These are phyloP conservation scores for Apiotrichum akiyoshidainum DNA, from an alignment of 1,284 basidiomycete genomes.

Conservation along the genomic window DNA sequence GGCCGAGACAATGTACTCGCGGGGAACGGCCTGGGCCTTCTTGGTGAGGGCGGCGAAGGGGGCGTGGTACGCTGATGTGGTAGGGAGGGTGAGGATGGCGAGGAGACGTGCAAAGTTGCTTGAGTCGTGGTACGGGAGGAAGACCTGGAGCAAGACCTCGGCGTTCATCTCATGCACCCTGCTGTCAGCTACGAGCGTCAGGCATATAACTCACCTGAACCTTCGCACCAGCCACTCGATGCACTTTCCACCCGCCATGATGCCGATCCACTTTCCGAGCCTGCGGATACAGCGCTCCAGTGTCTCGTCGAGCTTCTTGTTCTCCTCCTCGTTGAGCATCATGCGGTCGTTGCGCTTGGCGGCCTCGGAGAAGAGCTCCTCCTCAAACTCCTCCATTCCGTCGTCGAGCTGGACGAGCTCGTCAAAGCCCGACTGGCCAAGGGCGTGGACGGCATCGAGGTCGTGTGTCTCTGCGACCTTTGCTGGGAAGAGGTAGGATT, in stretches of 20 bases:
- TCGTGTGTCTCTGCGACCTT: constrained; percentile 77
- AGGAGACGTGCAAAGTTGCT: constrained; percentile 93
- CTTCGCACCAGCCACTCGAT: constrained; percentile 93
- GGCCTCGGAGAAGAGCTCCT: constrained; percentile 75
- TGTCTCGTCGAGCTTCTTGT: constrained; percentile 57
- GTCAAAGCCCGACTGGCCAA: constrained; percentile 74
- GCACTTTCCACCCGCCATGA: constrained; percentile 77
- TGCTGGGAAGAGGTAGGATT: constrained; percentile 81
- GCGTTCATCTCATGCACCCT: constrained; percentile 95
- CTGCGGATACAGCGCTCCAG: constrained; percentile 61
- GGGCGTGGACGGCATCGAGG: constrained; percentile 77
- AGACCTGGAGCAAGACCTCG: constrained; percentile 70
- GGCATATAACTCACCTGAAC: constrained; percentile 64
- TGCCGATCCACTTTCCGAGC: constrained; percentile 76
- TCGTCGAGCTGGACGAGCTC: constrained; percentile 65
- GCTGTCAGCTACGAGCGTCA: constrained; percentile 2
- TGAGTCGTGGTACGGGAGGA: constrained; percentile 92
- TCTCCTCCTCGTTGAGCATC: constrained; percentile 66
- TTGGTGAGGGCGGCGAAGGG: constrained; percentile 72
- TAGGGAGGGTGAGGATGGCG: constrained; percentile 72
- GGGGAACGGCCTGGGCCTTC: constrained; percentile 66
- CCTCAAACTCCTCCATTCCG: constrained; percentile 56
- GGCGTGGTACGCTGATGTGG: constrained; percentile 41
- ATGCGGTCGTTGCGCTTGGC: constrained; percentile 77
- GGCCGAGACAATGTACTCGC: constrained; percentile 68